Evolutionary conservation across 768 basidiomycete genomes (phyloP), one percentile per base, ranked within the genome.

Genomic region (Dictyophora rubrovolvata): DNA sequence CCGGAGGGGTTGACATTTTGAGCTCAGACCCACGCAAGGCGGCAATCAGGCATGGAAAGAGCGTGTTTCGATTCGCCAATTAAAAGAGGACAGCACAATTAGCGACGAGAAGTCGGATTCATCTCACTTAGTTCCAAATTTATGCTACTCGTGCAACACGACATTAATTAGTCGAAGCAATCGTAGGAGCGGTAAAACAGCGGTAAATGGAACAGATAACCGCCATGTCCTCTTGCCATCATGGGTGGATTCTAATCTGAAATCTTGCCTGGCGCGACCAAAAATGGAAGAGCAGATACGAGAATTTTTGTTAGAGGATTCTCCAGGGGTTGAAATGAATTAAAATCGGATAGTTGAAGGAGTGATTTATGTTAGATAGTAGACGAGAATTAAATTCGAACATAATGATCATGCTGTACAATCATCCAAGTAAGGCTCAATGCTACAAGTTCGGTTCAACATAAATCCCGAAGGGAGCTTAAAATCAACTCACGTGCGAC

Each of bases 371-470:
- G 28, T 28, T 28, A 7, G 7, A 28, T 3, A 28, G 28, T 3
- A 28, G 28, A 7, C 28, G 28, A 7, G 28, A 28, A 3, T 7
- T 28, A 68, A 0, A 51, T 52, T 36, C 50, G 47, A 33, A 93
- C 80, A 71, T 94, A 94, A 70, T 81, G 88, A 53, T 84, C 80
- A 67, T 92, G 91, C 66, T 92, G 87, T 20, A 73, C 73, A 64
- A 89, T 73, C 92, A 94, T 94, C 92, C 92, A 94, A 56, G 86
- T 70, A 60, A 93, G 74, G 1, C 86, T 85, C 1, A 72, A 71
- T 2, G 81, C 89, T 91, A 63, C 55, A 63, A 49, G 62, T 61
- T 58, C 53, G 56, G 55, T 34, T 59, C 1, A 55, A 57, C 59
- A 35, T 54, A 61, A 22, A 33, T n/a, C 17, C 23, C 28, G 37